Evolutionary conservation across 169 alveolate species (phyloP).

Genomic region (Theileria annulata): DNA sequence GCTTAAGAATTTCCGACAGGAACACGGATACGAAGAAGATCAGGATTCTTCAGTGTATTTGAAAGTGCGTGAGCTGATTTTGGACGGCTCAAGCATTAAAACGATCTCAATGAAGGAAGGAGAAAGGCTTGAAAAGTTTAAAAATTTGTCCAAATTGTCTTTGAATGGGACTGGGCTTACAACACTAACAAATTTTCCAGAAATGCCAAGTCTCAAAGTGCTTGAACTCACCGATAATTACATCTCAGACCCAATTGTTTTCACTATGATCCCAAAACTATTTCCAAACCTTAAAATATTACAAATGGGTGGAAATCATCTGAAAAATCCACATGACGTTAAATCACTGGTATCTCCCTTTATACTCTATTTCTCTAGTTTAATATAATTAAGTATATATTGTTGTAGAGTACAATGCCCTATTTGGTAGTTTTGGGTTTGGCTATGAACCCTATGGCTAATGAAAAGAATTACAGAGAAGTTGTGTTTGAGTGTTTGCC

Average conservation of each 20-base stretch:
- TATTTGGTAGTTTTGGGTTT: slow-evolving; percentile 80
- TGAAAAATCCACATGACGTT: slow-evolving; percentile 78
- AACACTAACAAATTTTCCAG: slow-evolving; percentile 79
- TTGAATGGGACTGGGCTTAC: slow-evolving; percentile 87
- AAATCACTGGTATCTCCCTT: slow-evolving; percentile 64
- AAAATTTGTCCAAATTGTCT: slow-evolving; percentile 77
- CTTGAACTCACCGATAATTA: slow-evolving; percentile 87
- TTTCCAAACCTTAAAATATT: slow-evolving; percentile 84
- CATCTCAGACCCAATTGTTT: slow-evolving; percentile 78
- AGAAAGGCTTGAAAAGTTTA: slow-evolving; percentile 76
- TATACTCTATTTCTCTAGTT: slow-evolving; percentile 12
- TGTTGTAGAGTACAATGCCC: slow-evolving; percentile 62
- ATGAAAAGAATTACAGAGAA: slow-evolving; percentile 77
- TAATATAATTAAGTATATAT: background rate
- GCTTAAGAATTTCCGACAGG: slow-evolving; percentile 67
- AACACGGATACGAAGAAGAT: slow-evolving; percentile 64
- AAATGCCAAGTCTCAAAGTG: slow-evolving; percentile 78
- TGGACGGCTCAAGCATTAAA: slow-evolving; percentile 82
- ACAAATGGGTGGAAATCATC: slow-evolving; percentile 87
- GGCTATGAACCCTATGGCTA: slow-evolving; percentile 86
- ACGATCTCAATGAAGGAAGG: slow-evolving; percentile 75
- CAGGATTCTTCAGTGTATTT: slow-evolving; percentile 69
- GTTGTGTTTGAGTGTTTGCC: slow-evolving; percentile 82
- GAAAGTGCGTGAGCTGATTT: slow-evolving; percentile 76
- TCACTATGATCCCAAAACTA: slow-evolving; percentile 69